A percentile compares a stretch with the other conserved stretches of the same genome.
Evolutionary conservation across 2,329 filamentous ascomycete genomes (phyloP).

Genomic region (Ceratocystis ficicola): DNA sequence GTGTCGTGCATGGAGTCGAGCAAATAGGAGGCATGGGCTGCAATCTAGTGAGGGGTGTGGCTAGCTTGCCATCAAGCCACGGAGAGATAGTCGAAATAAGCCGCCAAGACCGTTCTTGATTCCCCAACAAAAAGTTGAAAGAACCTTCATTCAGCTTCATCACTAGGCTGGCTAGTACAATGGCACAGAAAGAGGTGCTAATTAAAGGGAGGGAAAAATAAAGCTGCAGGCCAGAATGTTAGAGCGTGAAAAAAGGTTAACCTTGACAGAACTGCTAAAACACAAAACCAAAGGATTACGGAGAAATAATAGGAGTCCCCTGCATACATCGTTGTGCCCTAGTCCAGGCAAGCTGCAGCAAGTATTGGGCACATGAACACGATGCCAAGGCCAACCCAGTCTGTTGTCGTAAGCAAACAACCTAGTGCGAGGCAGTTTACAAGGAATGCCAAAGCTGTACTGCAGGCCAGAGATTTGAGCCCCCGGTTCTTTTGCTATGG

Average conservation of each 20-base stretch:
- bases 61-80: not conserved
- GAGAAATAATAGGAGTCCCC: not conserved
- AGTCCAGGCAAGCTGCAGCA: not conserved
- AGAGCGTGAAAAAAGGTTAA: not conserved
- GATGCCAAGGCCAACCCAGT: too few species aligned
- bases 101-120: not conserved
- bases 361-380: too few species aligned
- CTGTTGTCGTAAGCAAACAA: not conserved
- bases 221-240: not conserved
- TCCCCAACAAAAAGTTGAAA: conserved; percentile 4
- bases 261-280: conserved; percentile 1
- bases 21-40: not conserved
- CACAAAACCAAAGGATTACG: not conserved
- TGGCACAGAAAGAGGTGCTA: not conserved
- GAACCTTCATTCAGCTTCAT: conserved; percentile 17
- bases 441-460: not conserved
- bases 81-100: conserved; percentile 11
- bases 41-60: not conserved
- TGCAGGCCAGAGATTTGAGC: not conserved
- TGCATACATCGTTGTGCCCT: not conserved
- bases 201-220: not conserved
- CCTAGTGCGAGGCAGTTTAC: not conserved
- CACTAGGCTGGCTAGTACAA: not conserved
- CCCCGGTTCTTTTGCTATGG: not conserved
- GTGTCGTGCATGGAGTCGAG: not conserved